Percentiles rank a stretch among this genome's conserved stretches.
These are phyloP conservation scores for Tylopilus vinaceipallidus DNA, from an alignment of 768 basidiomycete species.

Conservation along the genomic window DNA sequence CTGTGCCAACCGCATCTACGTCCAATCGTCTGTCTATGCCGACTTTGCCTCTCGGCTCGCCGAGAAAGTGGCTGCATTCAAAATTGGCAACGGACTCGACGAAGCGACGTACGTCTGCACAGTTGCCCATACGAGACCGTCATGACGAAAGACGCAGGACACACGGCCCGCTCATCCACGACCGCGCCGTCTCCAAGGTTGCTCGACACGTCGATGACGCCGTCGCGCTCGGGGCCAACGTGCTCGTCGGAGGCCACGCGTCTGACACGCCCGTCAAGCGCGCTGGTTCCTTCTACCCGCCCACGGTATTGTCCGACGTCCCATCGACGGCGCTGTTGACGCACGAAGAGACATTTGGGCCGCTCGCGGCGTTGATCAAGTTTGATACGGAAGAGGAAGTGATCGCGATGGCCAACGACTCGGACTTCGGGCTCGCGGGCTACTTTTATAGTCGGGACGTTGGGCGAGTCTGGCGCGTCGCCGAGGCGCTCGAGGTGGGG, in stretches of 20 bases:
- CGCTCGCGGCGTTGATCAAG: conserved; percentile 79
- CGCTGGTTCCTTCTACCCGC: conserved; percentile 68
- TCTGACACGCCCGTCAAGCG: conserved; percentile 34
- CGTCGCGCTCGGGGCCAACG: conserved; percentile 75
- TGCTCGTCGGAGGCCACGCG: conserved; percentile 86
- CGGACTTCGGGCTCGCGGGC: conserved; percentile 85
- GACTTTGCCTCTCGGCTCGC: conserved; percentile 88
- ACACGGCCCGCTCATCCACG: conserved; percentile 93
- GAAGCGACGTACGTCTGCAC: conserved; percentile 55
- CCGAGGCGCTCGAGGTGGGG: conserved; percentile 91
- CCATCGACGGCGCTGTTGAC: conserved; percentile 61
- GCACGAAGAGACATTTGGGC: conserved; percentile 94
- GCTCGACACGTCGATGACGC: conserved; percentile 86
- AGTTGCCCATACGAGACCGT: no score
- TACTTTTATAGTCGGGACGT: conserved; percentile 92
- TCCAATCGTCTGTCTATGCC: conserved; percentile 88
- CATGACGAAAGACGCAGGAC: no score
- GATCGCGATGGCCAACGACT: conserved; percentile 77
- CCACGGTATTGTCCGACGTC: conserved; percentile 89
- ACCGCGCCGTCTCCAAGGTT: conserved; percentile 83
- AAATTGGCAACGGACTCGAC: conserved; percentile 86
- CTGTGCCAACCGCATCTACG: conserved; percentile 89
- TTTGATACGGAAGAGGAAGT: conserved; percentile 97
- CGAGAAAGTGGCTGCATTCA: conserved; percentile 78
- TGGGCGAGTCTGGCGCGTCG: conserved; percentile 89